Conservation (phyloP, 805 yeast species). For the Candida qinlingensis region DNA sequence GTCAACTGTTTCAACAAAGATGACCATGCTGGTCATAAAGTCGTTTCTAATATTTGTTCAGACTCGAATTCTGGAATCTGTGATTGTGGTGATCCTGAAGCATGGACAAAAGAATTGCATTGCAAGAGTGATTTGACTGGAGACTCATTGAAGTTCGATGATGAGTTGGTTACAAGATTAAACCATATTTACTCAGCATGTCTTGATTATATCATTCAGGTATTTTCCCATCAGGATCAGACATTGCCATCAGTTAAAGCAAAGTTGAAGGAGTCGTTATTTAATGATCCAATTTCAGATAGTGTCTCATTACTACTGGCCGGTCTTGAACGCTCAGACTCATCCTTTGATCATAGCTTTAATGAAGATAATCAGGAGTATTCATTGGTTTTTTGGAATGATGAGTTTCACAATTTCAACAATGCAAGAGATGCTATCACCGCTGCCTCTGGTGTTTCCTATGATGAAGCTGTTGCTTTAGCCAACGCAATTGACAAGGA, state of each 20-base stretch:
- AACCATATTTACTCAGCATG: conserved; percentile 28
- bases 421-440: conserved; percentile 47
- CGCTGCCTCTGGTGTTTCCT: conserved; percentile 27
- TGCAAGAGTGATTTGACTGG: conserved; percentile 36
- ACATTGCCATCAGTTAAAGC: conserved; percentile 33
- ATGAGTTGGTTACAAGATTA: conserved; percentile 6
- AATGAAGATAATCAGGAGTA: conserved; percentile 14
- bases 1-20: conserved; percentile 63
- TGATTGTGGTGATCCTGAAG: conserved; percentile 89
- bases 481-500: conserved; percentile 42
- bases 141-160: conserved; percentile 1
- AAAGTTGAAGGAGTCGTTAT: neutral
- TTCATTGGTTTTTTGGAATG: conserved; percentile 70
- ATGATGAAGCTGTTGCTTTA: conserved; percentile 27
- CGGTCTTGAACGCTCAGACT: neutral
- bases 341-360: neutral
- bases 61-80: conserved; percentile 33
- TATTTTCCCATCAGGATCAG: conserved; percentile 31
- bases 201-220: conserved; percentile 40
- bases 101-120: conserved; percentile 49
- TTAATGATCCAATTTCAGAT: neutral
- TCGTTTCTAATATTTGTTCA: conserved; percentile 36
- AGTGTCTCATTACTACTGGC: neutral
- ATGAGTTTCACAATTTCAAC: conserved; percentile 60
- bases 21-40: conserved; percentile 65